A percentile compares a stretch with the other conserved stretches of the same genome.
Conservation (phyloP, 139 green algal species). For the Chlamydomonas sphaeroides region DNA sequence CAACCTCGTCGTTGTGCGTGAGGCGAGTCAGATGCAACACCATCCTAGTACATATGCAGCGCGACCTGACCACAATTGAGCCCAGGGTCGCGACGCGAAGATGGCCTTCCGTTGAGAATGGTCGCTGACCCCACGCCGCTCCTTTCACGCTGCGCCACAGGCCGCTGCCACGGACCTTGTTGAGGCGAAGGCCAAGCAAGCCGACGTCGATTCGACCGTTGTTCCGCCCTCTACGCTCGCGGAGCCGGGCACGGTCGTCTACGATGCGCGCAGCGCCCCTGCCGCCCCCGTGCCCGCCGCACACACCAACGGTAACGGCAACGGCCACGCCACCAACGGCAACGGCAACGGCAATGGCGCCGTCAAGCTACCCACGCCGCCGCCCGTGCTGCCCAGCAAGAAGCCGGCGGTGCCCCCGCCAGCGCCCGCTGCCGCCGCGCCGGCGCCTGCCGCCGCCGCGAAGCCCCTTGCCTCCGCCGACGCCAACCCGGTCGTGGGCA, state of each 20-base stretch:
- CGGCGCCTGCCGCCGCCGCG: background rate
- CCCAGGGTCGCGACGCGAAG: too few relatives aligned
- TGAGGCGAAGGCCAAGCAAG: constrained; percentile 22
- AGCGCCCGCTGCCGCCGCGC: background rate
- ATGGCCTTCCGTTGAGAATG: background rate
- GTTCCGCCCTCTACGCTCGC: background rate
- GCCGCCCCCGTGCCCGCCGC: background rate
- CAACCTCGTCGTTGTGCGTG: constrained; percentile 25
- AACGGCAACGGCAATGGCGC: constrained; percentile 46
- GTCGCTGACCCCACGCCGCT: too few relatives aligned
- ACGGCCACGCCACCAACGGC: constrained; percentile 23
- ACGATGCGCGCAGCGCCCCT: constrained; percentile 26
- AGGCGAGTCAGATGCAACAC: background rate
- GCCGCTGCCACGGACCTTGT: constrained; percentile 60
- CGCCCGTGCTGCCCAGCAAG: constrained; percentile 32
- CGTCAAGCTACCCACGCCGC: background rate
- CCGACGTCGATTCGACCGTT: constrained; percentile 28
- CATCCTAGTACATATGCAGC: background rate
- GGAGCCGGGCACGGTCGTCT: constrained; percentile 48
- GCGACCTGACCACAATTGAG: too few relatives aligned
- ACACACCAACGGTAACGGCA: constrained; percentile 50
- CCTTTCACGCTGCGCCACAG: constrained; percentile 7
- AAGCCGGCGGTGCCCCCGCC: constrained; percentile 1
- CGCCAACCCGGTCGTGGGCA: background rate
- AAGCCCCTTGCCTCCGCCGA: background rate